A percentile compares a stretch with the other conserved stretches of the same genome.
Conservation (phyloP, 2,329 filamentous ascomycete species). For the Ilyonectria mors-panacis region DNA sequence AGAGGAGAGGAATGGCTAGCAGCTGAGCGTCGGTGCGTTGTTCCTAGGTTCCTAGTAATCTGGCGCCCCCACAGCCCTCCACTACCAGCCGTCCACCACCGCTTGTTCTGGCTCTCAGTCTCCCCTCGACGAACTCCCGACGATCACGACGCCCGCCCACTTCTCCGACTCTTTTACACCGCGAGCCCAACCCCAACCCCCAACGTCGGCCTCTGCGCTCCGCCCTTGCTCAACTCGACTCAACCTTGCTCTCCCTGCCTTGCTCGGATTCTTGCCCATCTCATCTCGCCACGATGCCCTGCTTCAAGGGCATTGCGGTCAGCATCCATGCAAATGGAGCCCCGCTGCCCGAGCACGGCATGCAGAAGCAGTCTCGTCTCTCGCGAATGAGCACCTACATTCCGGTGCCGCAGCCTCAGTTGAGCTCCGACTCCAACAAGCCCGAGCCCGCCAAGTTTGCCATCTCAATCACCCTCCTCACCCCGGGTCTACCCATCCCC, state of each 20-base stretch:
- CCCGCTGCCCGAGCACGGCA: constrained; percentile 91
- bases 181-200: not conserved
- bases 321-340: constrained; percentile 89
- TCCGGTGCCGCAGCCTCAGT: constrained; percentile 89
- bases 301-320: constrained; percentile 99
- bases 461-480: constrained; percentile 96
- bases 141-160: constrained; percentile 33
- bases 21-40: constrained; percentile 20
- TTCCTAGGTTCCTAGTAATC: constrained; percentile 31
- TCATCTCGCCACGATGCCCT: constrained; percentile 76
- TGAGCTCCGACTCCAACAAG: constrained; percentile 75
- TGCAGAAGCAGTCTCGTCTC: constrained; percentile 92
- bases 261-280: constrained; percentile 18
- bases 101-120: constrained; percentile 33
- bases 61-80: constrained; percentile 45
- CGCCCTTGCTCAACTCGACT: constrained; percentile 30
- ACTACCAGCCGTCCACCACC: constrained; percentile 43
- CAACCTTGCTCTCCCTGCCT: constrained; percentile 12
- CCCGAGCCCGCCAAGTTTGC: constrained; percentile 96
- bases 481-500: constrained; percentile 88
- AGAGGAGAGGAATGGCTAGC: constrained; percentile 40
- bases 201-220: constrained; percentile 10
- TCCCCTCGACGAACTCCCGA: constrained; percentile 45
- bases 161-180: constrained; percentile 20
- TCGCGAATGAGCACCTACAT: constrained; percentile 98